Base-by-base conservation (phyloP, 345 rosid species). In the Euphorbia pulcherrima region DNA sequence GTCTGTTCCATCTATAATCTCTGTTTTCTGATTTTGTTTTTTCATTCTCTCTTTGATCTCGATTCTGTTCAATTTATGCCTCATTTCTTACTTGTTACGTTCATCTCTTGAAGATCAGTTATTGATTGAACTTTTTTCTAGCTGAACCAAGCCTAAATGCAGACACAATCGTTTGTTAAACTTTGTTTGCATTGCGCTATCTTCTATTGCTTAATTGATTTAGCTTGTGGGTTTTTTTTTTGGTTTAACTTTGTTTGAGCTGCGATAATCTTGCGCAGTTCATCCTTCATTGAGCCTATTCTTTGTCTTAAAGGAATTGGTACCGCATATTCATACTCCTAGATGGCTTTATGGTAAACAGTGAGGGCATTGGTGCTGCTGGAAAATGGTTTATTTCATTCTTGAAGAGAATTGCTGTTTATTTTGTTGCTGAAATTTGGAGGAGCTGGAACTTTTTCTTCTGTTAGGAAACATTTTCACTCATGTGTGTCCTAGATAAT, bases 101-200 rank as follows among this genome's bases (percentile, higher is more conserved):
- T 44, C 28, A 24, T 44, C 20, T 64, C 21, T 28, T 64, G 55
- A n/a, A 63, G 74, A 70, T 62, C 57, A 18, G 33, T 30, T 54
- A 10, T 10, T 55, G 46, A 18, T 24, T 23, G 21, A 33, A 4
- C n/a, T 53, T 11, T 16, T 8, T 16, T 33, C 7, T 33, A 33
- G 4, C 37, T 33, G 37, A 33, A 39, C 44, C 44, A 39, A 39
- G 44, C 44, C 10, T 39, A 39, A 5, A 2, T 39, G 7, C 44
- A 39, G 44, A 6, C 44, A 39, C 44, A 9, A 39, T 39, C 10
- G 44, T 39, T 6, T 6, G 4, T 39, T 39, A 9, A 4, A 39
- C 44, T 39, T 39, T 39, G 2, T 39, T 39, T 37, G 40, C 4
- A 37, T 37, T 37, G 40, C 40, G 40, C 8, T 3, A 37, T 37